Base-by-base conservation (phyloP, 148 eudicot species). In the Heliamphora exappendiculata region DNA sequence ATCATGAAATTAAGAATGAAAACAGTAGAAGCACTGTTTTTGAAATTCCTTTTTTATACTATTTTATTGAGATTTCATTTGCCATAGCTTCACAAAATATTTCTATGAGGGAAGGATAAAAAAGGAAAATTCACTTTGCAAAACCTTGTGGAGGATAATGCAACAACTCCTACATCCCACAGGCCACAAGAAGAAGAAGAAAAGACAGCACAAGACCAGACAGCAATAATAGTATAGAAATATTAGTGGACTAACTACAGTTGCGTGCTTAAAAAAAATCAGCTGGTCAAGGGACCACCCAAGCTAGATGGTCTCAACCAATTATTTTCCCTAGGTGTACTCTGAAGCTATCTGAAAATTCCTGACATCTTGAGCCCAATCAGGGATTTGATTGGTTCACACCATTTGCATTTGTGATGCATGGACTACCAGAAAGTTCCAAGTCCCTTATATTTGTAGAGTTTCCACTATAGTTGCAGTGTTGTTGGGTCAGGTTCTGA, bases 151-250 rank as follows among this genome's bases (percentile, higher is more conserved):
- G 75, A 24, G 49, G 47, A 64, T 20, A 17, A 37, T 22, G 20
- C 7, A 58, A 29, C 47, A 26, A 26, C 28, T 26, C 20, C 41
- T 20, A 60, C 55, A 60, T 64, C 60, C 19, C 51, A 67, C 67
- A 20, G n/a, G n/a, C n/a, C n/a, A n/a, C n/a, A n/a, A n/a, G n/a
- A 62, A 73, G 73, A 83, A 80, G 78, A 31, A 74, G 53, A 74
- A 63, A 77, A 74, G 51, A 34, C 64, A 69, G 5, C 76, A 55
- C 42, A 73, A 73, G 69, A 65, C 78, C 71, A 59, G 86, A 81
- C 86, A 84, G 69, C 65, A 50, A 84, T 84, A 29, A 81, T 84
- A 70, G 79, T 11, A 51, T 57, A n/a, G 11, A 69, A 19, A 62
- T 6, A 59, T 60, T 20, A 47, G 70, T 63, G 67, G 66, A 19